phyloP scores from a whole-genome alignment of 768 basidiomycete species.

The Trametes cubensis region DNA sequence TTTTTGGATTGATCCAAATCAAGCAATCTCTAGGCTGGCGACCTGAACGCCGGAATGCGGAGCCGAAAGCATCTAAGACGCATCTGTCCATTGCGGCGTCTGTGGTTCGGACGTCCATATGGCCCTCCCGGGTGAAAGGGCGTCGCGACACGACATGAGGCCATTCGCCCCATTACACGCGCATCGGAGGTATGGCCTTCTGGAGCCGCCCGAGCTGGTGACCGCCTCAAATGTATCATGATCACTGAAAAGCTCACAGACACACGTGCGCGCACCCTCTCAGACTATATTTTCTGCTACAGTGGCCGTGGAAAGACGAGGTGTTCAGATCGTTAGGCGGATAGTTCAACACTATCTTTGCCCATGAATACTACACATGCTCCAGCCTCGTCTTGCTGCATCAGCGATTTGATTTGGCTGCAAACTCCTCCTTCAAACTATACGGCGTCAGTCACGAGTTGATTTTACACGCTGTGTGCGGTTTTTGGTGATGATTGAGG shows the following conservation, averaged over 20 bases:
- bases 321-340: too few relatives aligned
- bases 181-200: conserved; percentile 48
- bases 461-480: too few relatives aligned
- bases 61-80: conserved; percentile 58
- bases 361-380: conserved; percentile 57
- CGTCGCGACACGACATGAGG: conserved; percentile 47
- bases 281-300: too few relatives aligned
- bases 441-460: too few relatives aligned
- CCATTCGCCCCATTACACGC: conserved; percentile 53
- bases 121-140: conserved; percentile 44
- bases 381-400: conserved; percentile 54
- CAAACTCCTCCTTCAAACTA: conserved; percentile 59
- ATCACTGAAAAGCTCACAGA: too few relatives aligned
- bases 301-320: too few relatives aligned
- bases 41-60: conserved; percentile 56
- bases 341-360: conserved; percentile 50
- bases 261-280: too few relatives aligned
- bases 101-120: conserved; percentile 58
- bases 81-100: conserved; percentile 50
- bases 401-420: conserved; percentile 69
- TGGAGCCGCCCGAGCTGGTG: conserved; percentile 53
- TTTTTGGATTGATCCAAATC: conserved; percentile 32
- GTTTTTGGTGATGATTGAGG: too few relatives aligned
- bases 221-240: conserved; percentile 51
- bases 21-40: conserved; percentile 45